Base-by-base conservation (phyloP, 495 filamentous ascomycete species). In the Penicillium malachiteum region DNA sequence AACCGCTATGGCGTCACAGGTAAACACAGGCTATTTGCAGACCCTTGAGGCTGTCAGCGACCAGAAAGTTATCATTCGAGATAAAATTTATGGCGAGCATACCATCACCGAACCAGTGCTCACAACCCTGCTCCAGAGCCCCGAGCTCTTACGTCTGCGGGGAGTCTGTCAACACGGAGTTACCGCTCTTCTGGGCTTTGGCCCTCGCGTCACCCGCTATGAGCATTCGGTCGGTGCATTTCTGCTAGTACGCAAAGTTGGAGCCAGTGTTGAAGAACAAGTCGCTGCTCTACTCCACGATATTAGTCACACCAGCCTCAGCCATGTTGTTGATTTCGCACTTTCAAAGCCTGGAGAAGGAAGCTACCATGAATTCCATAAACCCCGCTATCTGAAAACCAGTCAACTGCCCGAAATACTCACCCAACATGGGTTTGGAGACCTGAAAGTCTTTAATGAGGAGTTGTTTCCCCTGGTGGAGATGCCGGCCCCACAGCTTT, bases 141-240 rank as follows among this genome's bases (percentile, higher is more conserved):
- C 65, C 0, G 66, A 66, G 26, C 49, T 77, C 11, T 50, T 47
- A 11, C 74, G 74, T 13, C 68, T 77, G 2, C 54, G 58, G 52
- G 72, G 70, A 7, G 63, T 77, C 51, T 64, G 63, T 41, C 72
- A 76, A 51, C 63, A 73, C 45, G 72, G 74, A n/a, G 56, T 76
- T 12, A 73, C 70, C 4, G 59, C 62, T 2, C 58, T 74, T 48
- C 59, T 77, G 1, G 67, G 68, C 52, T 62, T 71, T 8, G 63
- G 61, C 3, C 74, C 68, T 5, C 54, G 53, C 37, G 66, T 77
- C 21, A 74, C 74, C 5, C 71, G 74, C 33, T 66, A 73, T 55
- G 74, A 77, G 47, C 74, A 77, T 51, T 77, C 74, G 3, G 68
- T 76, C 50, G 74, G 74, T 33, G 71, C 74, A 49, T 73, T 72